Evolutionary conservation across 164 flowering plant genomes (phyloP), one percentile per base, ranked within the genome.

Genomic region (Nymphaea colorata): DNA sequence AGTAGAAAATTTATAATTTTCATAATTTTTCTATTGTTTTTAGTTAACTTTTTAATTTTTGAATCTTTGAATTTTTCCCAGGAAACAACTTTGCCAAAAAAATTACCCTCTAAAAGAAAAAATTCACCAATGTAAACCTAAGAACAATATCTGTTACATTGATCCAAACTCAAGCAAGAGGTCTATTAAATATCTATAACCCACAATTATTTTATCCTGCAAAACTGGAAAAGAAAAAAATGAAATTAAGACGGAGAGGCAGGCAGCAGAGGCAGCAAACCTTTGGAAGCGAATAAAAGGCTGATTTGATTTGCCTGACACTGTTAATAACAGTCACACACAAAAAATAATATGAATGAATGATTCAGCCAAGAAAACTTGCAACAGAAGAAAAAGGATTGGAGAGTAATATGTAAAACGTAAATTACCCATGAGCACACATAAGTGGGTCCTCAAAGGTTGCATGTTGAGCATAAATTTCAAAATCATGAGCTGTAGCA

Each of bases 401-500:
- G 8, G 61, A 36, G 15, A 60, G 5, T 11, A 41, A 55, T n/a
- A 8, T 36, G 57, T 14, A 47, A 44, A 51, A 41, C 61, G 43
- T 44, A 25, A 55, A 45, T 12, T 80, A 91, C 91, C 95, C 95
- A 14, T 83, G 79, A 69, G 91, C 97, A 68, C 84, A 66, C 90
- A 85, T 85, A 44, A 89, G 86, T 8, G 97, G 97, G 67, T 91
- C 97, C 76, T 91, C 96, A 68, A 87, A 91, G 7, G 86, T 79
- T 42, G 97, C 97, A 79, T 86, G 62, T n/a, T 82, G 83, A 42
- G 88, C 84, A 79, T 91, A 89, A 60, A 91, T 91, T 67, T 87
- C 93, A 71, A 87, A 91, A 71, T 91, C 97, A 3, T 51, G 69
- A 17, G 93, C 67, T 18, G 81, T 84, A 45, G 91, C 86, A 71